Evolutionary conservation across 495 filamentous ascomycete species (phyloP), one percentile per base, ranked within the genome.

Genomic region (Achaetomiella virescens): DNA sequence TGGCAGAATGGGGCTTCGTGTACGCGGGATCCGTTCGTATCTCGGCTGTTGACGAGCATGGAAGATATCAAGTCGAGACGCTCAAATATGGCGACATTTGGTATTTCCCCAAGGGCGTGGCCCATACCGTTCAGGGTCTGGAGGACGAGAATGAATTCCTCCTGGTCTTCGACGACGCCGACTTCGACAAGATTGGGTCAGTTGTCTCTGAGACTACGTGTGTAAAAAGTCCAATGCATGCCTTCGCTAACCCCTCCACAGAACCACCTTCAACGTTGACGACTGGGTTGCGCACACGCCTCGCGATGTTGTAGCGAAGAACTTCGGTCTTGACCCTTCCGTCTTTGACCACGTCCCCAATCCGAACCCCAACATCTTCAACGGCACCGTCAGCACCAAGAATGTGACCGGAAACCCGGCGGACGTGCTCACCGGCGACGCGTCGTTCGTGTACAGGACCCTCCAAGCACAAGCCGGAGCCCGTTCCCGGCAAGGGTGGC

Each of bases 251-350:
- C n/a, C 37, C 11, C 11, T 15, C 14, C 9, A 35, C 27, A 81
- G 78, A 21, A 81, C 79, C 2, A 84, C 82, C 15, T 85, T 84
- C 67, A 82, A 81, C 62, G 68, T 85, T 21, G 81, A 81, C 47
- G 82, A 85, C 66, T 86, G 81, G 84, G 74, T 86, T 48, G 70
- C 75, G 0, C 81, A 85, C 55, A 85, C 82, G 0, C 84, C 84
- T 0, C 75, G 73, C 31, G 73, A 76, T 9, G 68, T 88, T 49
- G 68, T 87, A 9, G 81, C 84, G 6, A 83, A 84, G 72, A 85
- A 85, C 70, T 86, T 86, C 53, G 80, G 80, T 17, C 70, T 85
- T 18, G 66, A 75, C 25, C 70, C 74, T 11, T 72, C 74, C 17
- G 75, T 82, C 47, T 87, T 88, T 59, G 68, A 78, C 58, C 73